These are phyloP conservation scores for Glycine soja DNA, from an alignment of 306 rosid species.

Conservation along the genomic window DNA sequence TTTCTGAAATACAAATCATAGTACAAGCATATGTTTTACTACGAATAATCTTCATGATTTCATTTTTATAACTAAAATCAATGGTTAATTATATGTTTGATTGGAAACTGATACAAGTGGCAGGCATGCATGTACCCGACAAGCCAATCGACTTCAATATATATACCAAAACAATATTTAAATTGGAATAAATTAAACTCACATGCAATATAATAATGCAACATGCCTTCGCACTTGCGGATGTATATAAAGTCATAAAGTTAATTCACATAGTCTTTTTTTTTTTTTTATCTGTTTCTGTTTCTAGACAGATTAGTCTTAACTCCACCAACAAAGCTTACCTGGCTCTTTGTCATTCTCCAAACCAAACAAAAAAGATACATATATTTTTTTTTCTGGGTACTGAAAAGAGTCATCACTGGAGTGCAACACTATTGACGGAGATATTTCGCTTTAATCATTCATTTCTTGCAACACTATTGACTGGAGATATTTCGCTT, in stretches of 20 bases:
- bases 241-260: neutral
- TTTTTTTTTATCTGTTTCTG: neutral
- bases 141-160: neutral
- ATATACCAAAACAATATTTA: neutral
- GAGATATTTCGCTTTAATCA: too few relatives aligned
- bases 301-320: neutral
- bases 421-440: too few relatives aligned
- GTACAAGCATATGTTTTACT: too few relatives aligned
- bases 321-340: slow-evolving; percentile 31
- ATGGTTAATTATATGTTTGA: neutral
- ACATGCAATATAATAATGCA: neutral
- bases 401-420: neutral
- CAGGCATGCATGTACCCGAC: neutral
- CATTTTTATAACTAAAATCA: neutral
- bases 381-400: neutral
- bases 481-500: too few relatives aligned
- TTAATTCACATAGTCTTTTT: too few relatives aligned
- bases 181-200: neutral
- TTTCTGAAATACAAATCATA: too few relatives aligned
- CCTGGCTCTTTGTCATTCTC: slow-evolving; percentile 20
- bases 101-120: neutral
- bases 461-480: too few relatives aligned
- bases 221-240: neutral
- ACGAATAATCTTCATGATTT: neutral
- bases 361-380: neutral